phyloP scores from a whole-genome alignment of 331 rosid species.

The Rosa hybrid region DNA sequence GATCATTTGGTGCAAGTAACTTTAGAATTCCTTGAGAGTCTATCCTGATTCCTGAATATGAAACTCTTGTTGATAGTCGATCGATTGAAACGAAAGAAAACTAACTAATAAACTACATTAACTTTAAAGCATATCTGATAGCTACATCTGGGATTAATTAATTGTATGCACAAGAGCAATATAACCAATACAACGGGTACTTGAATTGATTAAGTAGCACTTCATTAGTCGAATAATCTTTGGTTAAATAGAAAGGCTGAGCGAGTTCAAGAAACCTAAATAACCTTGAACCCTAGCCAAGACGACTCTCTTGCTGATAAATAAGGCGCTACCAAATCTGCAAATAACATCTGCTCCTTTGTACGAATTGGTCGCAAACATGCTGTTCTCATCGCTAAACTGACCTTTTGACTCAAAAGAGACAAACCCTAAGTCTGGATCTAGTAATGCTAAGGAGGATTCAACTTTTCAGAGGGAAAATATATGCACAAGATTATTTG shows the following conservation, averaged over 20 bases:
- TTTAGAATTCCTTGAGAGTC: not conserved
- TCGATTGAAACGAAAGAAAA: not conserved
- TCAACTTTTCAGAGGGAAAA: not conserved
- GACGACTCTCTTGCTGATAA: not conserved
- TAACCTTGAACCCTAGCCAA: not conserved
- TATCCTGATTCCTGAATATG: not conserved
- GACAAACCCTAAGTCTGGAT: not conserved
- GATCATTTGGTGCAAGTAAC: not conserved
- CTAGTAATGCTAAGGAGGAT: not conserved
- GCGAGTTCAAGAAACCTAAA: not conserved
- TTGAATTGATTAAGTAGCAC: not conserved
- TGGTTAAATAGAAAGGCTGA: not conserved
- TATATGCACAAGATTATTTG: not conserved
- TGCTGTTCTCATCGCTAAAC: not conserved
- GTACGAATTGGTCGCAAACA: not conserved
- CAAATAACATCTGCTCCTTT: not conserved
- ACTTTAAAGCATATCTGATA: not conserved
- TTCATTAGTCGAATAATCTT: not conserved
- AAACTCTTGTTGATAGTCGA: not conserved
- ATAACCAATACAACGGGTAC: not conserved
- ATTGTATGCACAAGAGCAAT: not conserved
- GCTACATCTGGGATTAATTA: not conserved
- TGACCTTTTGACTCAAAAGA: not conserved
- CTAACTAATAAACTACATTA: not conserved
- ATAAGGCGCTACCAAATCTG: not conserved